phyloP scores from a whole-genome alignment of 805 yeast genomes.

The Sugiyamaella americana region DNA sequence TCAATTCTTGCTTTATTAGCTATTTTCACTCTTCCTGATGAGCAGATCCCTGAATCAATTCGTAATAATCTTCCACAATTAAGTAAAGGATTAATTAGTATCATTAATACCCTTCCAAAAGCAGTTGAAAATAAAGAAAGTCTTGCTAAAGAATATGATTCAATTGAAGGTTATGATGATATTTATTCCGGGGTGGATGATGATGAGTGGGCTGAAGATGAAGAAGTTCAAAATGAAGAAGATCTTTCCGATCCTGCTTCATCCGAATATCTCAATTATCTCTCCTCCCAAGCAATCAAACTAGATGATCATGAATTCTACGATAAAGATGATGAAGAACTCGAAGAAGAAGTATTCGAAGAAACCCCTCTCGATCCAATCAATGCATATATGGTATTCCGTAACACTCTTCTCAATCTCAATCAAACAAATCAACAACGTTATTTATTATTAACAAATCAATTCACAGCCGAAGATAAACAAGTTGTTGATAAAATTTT shows the following conservation, averaged over 20 bases:
- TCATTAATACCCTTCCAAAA: conserved; percentile 58
- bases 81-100: conserved; percentile 44
- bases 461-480: conserved; percentile 34
- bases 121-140: conserved; percentile 65
- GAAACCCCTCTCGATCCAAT: conserved; percentile 73
- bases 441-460: conserved; percentile 46
- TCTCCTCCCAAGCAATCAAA: conserved; percentile 30
- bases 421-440: conserved; percentile 43
- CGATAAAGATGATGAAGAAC: conserved; percentile 55
- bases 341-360: conserved; percentile 75
- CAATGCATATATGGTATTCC: conserved; percentile 64
- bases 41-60: conserved; percentile 29
- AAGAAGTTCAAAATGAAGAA: conserved; percentile 26
- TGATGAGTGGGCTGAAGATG: conserved; percentile 33
- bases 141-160: conserved; percentile 47
- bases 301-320: conserved; percentile 24
- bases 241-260: conserved; percentile 27
- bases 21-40: conserved; percentile 35
- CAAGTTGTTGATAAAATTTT: conserved; percentile 30
- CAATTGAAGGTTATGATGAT: conserved; percentile 19
- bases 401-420: conserved; percentile 44
- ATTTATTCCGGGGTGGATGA: conserved; percentile 30
- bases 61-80: conserved; percentile 39
- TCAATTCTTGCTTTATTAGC: conserved; percentile 62
- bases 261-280: conserved; percentile 44